phyloP scores from a whole-genome alignment of 352 stramenopile genomes.

The Phytophthora pini region DNA sequence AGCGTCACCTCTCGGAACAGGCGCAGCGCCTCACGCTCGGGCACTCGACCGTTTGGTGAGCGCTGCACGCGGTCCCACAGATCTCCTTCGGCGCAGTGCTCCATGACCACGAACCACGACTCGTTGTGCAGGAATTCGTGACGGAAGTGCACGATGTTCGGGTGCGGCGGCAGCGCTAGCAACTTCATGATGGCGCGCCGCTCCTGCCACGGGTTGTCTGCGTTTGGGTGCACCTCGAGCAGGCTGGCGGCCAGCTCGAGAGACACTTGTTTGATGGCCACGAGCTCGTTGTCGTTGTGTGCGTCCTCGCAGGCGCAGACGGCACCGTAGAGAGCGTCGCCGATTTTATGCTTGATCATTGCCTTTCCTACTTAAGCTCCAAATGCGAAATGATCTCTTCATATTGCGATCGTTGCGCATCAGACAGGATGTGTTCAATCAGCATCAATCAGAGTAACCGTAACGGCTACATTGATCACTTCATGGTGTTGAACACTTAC shows the following conservation, averaged over 20 bases:
- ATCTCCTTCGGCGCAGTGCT: conserved; percentile 57
- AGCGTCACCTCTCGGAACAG: conserved; percentile 38
- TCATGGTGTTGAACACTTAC: no score
- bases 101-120: conserved; percentile 59
- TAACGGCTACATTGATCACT: no score
- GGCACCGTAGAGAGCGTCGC: background rate
- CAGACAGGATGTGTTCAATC: no score
- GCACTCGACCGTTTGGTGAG: conserved; percentile 25
- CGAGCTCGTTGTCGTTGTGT: conserved; percentile 1
- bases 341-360: background rate
- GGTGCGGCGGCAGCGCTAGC: conserved; percentile 30
- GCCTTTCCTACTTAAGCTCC: no score
- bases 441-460: no score
- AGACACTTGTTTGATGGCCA: conserved; percentile 3
- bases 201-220: conserved; percentile 55
- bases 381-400: no score
- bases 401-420: no score
- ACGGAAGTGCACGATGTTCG: conserved; percentile 48
- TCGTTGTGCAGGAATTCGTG: conserved; percentile 51
- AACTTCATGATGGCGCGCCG: conserved; percentile 25
- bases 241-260: conserved; percentile 27
- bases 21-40: conserved; percentile 23
- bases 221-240: conserved; percentile 26
- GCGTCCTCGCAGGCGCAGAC: conserved; percentile 26
- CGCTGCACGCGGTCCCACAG: conserved; percentile 40